phyloP scores from a whole-genome alignment of 495 filamentous ascomycete genomes.

The Penicillium arizonense region DNA sequence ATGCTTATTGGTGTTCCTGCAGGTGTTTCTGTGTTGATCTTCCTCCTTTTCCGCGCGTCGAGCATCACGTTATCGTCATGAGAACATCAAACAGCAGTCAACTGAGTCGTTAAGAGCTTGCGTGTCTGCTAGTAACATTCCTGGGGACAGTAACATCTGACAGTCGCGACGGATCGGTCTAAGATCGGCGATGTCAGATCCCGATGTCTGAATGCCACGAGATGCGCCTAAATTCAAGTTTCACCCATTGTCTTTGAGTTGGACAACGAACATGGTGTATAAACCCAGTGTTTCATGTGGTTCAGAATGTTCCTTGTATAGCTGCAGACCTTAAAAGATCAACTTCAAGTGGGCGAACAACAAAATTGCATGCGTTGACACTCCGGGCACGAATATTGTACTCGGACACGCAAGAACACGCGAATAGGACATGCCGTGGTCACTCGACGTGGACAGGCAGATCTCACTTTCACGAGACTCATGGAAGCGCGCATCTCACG shows the following conservation, averaged over 20 bases:
- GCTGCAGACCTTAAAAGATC: no score
- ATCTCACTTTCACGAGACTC: background rate
- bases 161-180: constrained; percentile 18
- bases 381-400: background rate
- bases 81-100: background rate
- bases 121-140: constrained; percentile 17
- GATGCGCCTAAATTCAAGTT: background rate
- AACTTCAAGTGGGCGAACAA: background rate
- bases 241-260: background rate
- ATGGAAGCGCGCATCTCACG: background rate
- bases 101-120: constrained; percentile 4
- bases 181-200: constrained; percentile 14
- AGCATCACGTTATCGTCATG: constrained; percentile 5
- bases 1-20: background rate
- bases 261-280: background rate
- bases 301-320: background rate
- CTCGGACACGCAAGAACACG: no score
- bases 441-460: background rate
- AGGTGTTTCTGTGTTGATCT: constrained; percentile 6
- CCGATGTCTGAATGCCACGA: constrained; percentile 9
- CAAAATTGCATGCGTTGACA: background rate
- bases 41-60: constrained; percentile 3
- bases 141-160: constrained; percentile 13
- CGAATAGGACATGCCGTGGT: no score
- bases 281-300: background rate